Base-by-base conservation (phyloP, 2,329 filamentous ascomycete species). In the Phoma sp. region DNA sequence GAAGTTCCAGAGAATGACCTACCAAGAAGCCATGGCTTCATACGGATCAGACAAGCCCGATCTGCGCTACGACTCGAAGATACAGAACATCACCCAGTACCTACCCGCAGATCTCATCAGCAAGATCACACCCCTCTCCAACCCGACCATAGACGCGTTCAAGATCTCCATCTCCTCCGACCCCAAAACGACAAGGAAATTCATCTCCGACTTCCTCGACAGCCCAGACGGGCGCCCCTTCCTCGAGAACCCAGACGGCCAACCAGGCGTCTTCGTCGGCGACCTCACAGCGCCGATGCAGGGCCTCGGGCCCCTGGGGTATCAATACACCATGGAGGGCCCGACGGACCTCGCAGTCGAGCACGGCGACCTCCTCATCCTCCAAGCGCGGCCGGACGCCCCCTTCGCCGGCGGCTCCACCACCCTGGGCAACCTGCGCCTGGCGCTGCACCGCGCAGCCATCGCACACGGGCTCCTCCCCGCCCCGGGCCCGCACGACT, bases 41-140 rank as follows among this genome's bases (percentile, higher is more conserved):
- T 96, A 93, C 67, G 95, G 95, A 9, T 89, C 86, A 4, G 95
- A 99, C 75, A 99, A 99, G 74, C 95, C 95, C 4, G 95, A 99
- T 69, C 77, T 93, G 8, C 86, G 95, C 14, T 88, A 93, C 33
- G 83, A 85, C 1, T 87, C 86, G 24, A 77, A 84, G 83, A 90
- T 96, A 57, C 79, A 77, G 47, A 79, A 80, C 1, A 80, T 96
- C 35, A 86, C 88, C 18, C 77, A 88, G 57, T 74, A 89, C 52
- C 78, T 89, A 4, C 82, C 85, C 7, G 68, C 76, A 6, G 82
- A 88, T 52, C 87, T 96, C 10, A 80, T 89, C 37, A 78, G 81
- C 65, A 96, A 91, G 82, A 89, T 97, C 49, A 89, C 88, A 0
- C 80, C 84, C 1, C 75, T 96, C 0, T 66, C 83, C 2, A 73